Conservation (phyloP, 768 basidiomycete species). For the Mycena polygramma region DNA sequence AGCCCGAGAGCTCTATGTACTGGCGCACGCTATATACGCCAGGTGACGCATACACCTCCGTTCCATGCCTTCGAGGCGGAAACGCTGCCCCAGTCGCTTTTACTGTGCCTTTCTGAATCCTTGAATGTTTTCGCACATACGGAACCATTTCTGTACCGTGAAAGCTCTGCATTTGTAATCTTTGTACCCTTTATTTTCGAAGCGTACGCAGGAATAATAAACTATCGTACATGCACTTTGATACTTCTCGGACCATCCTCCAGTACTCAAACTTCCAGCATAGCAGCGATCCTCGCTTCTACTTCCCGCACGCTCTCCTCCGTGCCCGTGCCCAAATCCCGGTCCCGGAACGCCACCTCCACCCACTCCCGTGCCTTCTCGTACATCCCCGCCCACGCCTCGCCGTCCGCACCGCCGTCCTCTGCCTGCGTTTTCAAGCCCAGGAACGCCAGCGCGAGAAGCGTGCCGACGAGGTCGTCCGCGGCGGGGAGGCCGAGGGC, state of each 20-base stretch:
- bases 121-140: too few relatives aligned
- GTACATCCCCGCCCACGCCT: conserved; percentile 28
- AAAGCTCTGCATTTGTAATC: too few relatives aligned
- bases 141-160: too few relatives aligned
- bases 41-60: too few relatives aligned
- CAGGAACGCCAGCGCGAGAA: conserved; percentile 23
- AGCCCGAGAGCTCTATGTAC: too few relatives aligned
- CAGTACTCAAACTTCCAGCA: not conserved
- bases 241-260: not conserved
- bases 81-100: too few relatives aligned
- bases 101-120: too few relatives aligned
- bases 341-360: not conserved
- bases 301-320: not conserved
- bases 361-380: conserved; percentile 21
- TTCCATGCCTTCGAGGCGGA: too few relatives aligned
- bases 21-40: too few relatives aligned
- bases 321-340: not conserved
- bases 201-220: too few relatives aligned
- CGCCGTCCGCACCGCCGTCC: not conserved
- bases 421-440: not conserved
- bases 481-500: not conserved
- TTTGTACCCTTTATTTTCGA: too few relatives aligned
- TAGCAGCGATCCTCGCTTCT: conserved; percentile 1
- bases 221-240: not conserved
- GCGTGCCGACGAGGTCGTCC: conserved; percentile 4